These are phyloP conservation scores for Ceratobasidium sp. DNA, from an alignment of 1,284 basidiomycete genomes.

Conservation along the genomic window DNA sequence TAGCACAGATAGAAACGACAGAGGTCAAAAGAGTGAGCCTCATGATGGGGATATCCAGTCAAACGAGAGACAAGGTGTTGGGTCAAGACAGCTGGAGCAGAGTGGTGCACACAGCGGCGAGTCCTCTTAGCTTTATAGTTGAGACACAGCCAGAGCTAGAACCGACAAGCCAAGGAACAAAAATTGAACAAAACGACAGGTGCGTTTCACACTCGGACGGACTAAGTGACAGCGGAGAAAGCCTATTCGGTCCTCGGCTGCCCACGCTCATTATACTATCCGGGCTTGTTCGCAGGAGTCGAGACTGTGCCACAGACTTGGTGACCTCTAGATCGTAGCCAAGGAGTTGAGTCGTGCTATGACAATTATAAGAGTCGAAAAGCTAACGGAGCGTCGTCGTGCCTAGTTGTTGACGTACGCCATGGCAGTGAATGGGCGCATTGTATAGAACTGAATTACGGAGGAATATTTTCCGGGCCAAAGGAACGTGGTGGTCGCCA, in stretches of 20 bases:
- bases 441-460: neutral
- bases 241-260: neutral
- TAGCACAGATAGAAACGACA: constrained; percentile 9
- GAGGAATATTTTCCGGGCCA: neutral
- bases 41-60: constrained; percentile 2
- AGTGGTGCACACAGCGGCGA: neutral
- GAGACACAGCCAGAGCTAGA: neutral
- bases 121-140: neutral
- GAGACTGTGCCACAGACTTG: too few relatives aligned
- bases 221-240: neutral
- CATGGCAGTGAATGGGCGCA: too few relatives aligned
- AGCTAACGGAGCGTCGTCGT: neutral
- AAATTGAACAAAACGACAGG: neutral
- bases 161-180: neutral
- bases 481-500: too few relatives aligned
- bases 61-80: neutral
- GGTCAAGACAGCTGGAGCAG: neutral
- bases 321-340: too few relatives aligned
- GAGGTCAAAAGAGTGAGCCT: constrained; percentile 26
- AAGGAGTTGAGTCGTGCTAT: too few relatives aligned
- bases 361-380: neutral
- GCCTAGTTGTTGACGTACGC: neutral
- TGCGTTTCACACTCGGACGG: neutral
- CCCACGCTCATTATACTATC: neutral
- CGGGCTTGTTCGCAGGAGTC: neutral